phyloP scores from a whole-genome alignment of 2,329 filamentous ascomycete genomes.

The Fusarium sp. region DNA sequence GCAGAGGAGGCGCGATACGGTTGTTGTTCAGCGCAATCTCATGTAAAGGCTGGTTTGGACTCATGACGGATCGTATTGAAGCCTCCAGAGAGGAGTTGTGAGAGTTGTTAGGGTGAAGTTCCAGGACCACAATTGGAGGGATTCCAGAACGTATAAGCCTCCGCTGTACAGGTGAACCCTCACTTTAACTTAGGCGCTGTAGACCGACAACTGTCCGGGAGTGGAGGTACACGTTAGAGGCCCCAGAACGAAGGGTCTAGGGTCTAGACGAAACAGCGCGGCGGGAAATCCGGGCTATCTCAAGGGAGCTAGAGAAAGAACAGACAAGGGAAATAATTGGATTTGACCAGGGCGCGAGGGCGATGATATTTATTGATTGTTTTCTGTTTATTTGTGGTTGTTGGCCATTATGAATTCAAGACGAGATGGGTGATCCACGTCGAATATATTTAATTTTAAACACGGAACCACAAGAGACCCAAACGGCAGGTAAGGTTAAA shows the following conservation, averaged over 20 bases:
- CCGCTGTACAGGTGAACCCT: conserved; percentile 24
- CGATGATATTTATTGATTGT: conserved; percentile 29
- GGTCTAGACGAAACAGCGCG: conserved; percentile 36
- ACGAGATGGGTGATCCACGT: background rate
- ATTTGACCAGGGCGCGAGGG: conserved; percentile 9
- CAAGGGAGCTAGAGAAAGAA: conserved; percentile 31
- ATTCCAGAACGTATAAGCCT: conserved; percentile 32
- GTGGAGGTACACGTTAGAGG: conserved; percentile 23
- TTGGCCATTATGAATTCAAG: background rate
- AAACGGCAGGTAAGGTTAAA: background rate
- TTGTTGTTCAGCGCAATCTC: conserved; percentile 37
- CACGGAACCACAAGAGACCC: background rate
- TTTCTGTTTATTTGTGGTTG: conserved; percentile 28
- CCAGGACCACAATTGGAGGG: conserved; percentile 26
- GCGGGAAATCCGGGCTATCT: conserved; percentile 36
- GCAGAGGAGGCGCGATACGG: conserved; percentile 35
- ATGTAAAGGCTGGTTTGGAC: conserved; percentile 37
- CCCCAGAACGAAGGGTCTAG: conserved; percentile 30
- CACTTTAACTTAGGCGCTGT: conserved; percentile 18
- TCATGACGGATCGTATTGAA: conserved; percentile 32
- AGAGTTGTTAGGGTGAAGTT: conserved; percentile 21
- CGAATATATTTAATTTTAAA: background rate
- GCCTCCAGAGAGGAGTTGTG: conserved; percentile 12
- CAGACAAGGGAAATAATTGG: conserved; percentile 28
- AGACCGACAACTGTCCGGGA: conserved; percentile 20